A percentile compares a stretch with the other conserved stretches of the same genome.
These are phyloP conservation scores for Amanita polypyramis DNA, from an alignment of 768 basidiomycete genomes.

Conservation along the genomic window DNA sequence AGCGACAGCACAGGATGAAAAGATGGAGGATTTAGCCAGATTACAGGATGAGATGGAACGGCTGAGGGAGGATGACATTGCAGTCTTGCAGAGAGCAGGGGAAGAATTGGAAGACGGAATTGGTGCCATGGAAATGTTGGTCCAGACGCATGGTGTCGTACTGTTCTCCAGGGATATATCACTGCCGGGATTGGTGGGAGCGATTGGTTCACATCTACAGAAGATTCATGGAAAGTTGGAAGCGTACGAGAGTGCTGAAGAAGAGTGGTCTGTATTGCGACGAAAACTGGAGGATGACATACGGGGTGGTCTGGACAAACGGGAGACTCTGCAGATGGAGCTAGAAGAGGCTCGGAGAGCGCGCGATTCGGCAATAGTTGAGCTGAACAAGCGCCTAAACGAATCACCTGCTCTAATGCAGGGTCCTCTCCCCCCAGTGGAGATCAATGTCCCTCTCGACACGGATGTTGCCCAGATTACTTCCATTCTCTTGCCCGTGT, in stretches of 20 bases:
- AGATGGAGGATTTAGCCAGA: conserved; percentile 32
- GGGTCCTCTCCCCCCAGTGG: conserved; percentile 17
- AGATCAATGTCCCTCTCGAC: conserved; percentile 17
- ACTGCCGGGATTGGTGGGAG: conserved; percentile 34
- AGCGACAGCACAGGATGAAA: conserved; percentile 36
- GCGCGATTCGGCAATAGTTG: conserved; percentile 24
- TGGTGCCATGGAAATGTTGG: conserved; percentile 36
- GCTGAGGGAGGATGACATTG: conserved; percentile 27
- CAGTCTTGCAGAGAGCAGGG: conserved; percentile 24
- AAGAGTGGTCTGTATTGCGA: conserved; percentile 36
- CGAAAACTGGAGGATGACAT: conserved; percentile 43
- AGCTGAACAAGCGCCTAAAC: conserved; percentile 4
- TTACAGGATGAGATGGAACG: conserved; percentile 41
- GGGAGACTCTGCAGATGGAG: conserved; percentile 36
- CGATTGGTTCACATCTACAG: conserved; percentile 42
- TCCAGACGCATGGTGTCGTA: conserved; percentile 48
- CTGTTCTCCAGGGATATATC: conserved; percentile 41
- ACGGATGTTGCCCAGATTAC: conserved; percentile 45
- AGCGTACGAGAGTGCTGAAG: conserved; percentile 28
- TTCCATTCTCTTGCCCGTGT: conserved; percentile 59
- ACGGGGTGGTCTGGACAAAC: conserved; percentile 31
- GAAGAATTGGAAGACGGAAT: conserved; percentile 43
- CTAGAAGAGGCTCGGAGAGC: conserved; percentile 44
- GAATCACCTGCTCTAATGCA: conserved; percentile 9
- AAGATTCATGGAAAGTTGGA: conserved; percentile 35